Evolutionary conservation across 805 yeast genomes (phyloP), one percentile per base, ranked within the genome.

Genomic region (Wickerhamomyces xylosicus): DNA sequence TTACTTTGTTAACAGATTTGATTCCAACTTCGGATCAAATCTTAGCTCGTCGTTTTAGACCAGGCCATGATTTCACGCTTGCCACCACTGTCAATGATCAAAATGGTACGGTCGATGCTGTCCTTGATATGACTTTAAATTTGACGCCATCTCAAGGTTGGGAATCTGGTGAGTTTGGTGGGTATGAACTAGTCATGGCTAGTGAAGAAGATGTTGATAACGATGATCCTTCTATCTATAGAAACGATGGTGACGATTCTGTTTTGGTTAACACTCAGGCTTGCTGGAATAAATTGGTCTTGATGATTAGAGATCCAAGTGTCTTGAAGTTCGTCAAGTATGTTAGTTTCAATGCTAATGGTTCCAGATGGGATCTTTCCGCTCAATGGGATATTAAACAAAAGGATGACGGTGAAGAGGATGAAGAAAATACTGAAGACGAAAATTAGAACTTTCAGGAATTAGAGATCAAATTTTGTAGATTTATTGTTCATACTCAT

Each of bases 251-350:
- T 15, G 79, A 72, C 40, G 84, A 79, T 38, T 75, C 87, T 9
- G 90, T 89, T 3, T 67, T 90, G 37, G 72, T 79, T 47, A 85
- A 90, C 41, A 71, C 78, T 34, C 85, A 81, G 51, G 94, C 97
- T 6, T 64, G 72, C 41, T 85, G 95, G 90, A 94, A 92, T 57
- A 72, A 75, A 34, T 63, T 92, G 43, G 72, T 75, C 20, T 58
- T 92, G 41, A 84, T 86, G 65, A 67, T 84, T 46, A 69, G 97
- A 52, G 97, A 92, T 54, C 77, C 82, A 8, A 73, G 79, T 36
- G 89, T 90, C n/a, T 64, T 94, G 61, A 83, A 89, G 58, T 92
- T 92, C 59, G 78, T 92, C 49, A 92, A 92, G 57, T 92, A 92
- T 51, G 90, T 90, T 16, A 84, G 95, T 53, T 75, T 74, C 58